Conservation (phyloP, 768 basidiomycete species). For the Pleurotus sapidus region DNA sequence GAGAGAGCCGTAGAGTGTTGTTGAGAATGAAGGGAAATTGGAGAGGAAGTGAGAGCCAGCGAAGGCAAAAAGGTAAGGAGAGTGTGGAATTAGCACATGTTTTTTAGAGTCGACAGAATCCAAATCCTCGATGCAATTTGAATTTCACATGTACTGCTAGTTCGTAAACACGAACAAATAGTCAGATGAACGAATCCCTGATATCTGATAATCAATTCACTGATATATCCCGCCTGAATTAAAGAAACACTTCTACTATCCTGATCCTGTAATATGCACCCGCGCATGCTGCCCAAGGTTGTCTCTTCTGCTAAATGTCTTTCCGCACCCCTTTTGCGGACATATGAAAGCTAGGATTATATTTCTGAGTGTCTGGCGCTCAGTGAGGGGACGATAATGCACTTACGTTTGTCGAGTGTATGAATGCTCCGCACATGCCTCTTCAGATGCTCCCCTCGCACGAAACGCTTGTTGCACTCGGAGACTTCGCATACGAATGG, state of each 20-base stretch:
- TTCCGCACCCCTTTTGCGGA: constrained; percentile 61
- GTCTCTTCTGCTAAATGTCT: constrained; percentile 71
- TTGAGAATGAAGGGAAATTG: not conserved
- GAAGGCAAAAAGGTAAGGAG: not conserved
- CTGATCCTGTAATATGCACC: constrained; percentile 37
- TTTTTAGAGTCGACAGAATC: not conserved
- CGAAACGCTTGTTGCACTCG: constrained; percentile 79
- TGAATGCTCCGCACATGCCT: constrained; percentile 79
- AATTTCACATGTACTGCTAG: not conserved
- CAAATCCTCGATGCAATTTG: not conserved
- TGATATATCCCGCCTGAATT: too few relatives aligned
- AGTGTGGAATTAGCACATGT: not conserved
- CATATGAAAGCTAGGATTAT: constrained; percentile 50
- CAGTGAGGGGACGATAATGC: not conserved
- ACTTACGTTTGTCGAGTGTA: constrained; percentile 81
- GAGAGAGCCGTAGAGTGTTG: not conserved
- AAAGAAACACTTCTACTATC: too few relatives aligned
- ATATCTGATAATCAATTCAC: not conserved
- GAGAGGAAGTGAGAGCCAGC: not conserved
- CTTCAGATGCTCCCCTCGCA: constrained; percentile 78
- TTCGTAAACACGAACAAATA: not conserved
- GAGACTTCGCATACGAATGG: constrained; percentile 65
- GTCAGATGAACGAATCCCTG: not conserved
- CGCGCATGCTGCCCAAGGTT: constrained; percentile 76
- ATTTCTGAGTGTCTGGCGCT: not conserved